Percentiles rank a stretch among this genome's conserved stretches.
Evolutionary conservation across 495 filamentous ascomycete genomes (phyloP).

Genomic region (Penicillium angulare): DNA sequence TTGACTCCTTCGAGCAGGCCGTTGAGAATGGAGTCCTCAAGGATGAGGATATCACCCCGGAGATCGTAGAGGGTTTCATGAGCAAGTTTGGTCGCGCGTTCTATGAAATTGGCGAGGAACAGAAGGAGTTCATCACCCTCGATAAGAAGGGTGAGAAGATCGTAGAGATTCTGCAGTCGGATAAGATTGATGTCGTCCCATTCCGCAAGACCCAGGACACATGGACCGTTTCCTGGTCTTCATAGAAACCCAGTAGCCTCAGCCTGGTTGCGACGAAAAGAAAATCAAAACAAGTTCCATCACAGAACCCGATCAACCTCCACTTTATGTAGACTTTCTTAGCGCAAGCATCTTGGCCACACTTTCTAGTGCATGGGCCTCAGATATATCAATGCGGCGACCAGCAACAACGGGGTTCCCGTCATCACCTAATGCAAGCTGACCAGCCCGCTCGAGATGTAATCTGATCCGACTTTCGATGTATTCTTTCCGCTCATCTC

Average conservation of each 20-base stretch:
- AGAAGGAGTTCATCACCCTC: slow-evolving; percentile 59
- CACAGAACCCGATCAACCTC: background rate
- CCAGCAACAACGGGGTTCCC: slow-evolving; percentile 38
- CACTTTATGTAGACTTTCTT: slow-evolving; percentile 17
- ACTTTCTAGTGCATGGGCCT: slow-evolving; percentile 47
- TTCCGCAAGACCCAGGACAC: slow-evolving; percentile 65
- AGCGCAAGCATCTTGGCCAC: slow-evolving; percentile 46
- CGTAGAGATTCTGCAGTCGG: slow-evolving; percentile 45
- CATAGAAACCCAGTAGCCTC: slow-evolving; percentile 7
- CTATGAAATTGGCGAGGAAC: slow-evolving; percentile 55
- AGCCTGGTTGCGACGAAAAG: no score
- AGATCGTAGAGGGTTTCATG: slow-evolving; percentile 71
- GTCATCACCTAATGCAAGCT: slow-evolving; percentile 38
- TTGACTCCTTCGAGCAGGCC: slow-evolving; percentile 71
- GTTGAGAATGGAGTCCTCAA: slow-evolving; percentile 62
- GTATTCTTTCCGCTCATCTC: slow-evolving; percentile 66
- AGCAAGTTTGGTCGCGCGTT: slow-evolving; percentile 71
- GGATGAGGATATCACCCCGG: slow-evolving; percentile 66
- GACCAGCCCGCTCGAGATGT: slow-evolving; percentile 46
- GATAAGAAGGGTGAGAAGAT: slow-evolving; percentile 61
- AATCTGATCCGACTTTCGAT: slow-evolving; percentile 64
- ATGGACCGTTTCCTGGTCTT: slow-evolving; percentile 57
- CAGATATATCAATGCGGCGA: slow-evolving; percentile 40
- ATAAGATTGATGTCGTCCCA: slow-evolving; percentile 64
- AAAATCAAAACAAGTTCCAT: background rate